Conservation (phyloP, 179 eudicot species). For the Monotropa hypopitys region DNA sequence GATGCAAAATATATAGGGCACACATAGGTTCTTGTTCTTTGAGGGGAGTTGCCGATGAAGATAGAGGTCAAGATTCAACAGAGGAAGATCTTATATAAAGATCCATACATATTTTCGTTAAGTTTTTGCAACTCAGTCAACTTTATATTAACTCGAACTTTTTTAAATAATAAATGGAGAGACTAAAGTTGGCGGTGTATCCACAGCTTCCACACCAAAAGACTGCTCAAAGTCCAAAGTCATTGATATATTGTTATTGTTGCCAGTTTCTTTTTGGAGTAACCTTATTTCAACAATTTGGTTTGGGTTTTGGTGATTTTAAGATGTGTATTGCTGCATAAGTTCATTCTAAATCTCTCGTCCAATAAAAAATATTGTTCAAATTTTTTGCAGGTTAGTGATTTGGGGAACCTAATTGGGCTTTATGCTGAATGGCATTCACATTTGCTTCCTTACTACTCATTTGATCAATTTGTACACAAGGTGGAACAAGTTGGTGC, state of each 20-base stretch:
- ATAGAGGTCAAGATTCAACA: background rate
- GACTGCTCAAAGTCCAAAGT: background rate
- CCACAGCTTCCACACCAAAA: no score
- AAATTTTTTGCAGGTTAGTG: slow-evolving; percentile 45
- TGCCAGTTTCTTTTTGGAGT: background rate
- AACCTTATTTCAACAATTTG: background rate
- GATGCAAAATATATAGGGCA: background rate
- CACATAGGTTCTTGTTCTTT: no score
- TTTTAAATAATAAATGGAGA: no score
- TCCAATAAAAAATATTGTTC: background rate
- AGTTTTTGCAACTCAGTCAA: background rate
- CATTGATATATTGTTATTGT: background rate
- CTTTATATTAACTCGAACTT: background rate
- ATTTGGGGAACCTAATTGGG: slow-evolving; percentile 60
- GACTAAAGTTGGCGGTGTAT: no score
- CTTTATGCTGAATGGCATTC: slow-evolving; percentile 87
- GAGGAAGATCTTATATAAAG: background rate
- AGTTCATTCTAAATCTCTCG: background rate
- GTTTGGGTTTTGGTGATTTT: background rate
- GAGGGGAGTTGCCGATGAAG: background rate
- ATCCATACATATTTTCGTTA: background rate
- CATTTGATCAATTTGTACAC: slow-evolving; percentile 76
- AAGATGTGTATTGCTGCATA: background rate
- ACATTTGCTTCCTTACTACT: slow-evolving; percentile 70
- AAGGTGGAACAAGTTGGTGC: slow-evolving; percentile 83